A percentile compares a stretch with the other conserved stretches of the same genome.
phyloP scores from a whole-genome alignment of 495 filamentous ascomycete genomes.

The Letharia lupina region DNA sequence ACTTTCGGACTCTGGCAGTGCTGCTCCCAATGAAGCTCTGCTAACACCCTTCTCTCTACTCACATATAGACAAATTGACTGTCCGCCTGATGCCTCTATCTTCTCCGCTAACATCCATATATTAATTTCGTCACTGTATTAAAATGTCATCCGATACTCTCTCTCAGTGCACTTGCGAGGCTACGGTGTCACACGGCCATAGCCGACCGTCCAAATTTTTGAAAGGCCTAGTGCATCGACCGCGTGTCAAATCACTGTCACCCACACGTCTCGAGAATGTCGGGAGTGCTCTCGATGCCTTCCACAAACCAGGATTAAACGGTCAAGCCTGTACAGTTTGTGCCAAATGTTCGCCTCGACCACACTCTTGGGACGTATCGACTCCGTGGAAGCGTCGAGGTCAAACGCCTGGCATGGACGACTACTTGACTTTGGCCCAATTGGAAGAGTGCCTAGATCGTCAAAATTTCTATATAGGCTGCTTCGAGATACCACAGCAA shows the following conservation, averaged over 20 bases:
- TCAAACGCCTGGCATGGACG: conserved; percentile 22
- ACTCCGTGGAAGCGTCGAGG: conserved; percentile 19
- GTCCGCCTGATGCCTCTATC: neutral
- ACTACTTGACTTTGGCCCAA: conserved; percentile 23
- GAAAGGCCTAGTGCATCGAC: conserved; percentile 15
- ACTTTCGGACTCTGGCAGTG: conserved; percentile 10
- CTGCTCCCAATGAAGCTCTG: conserved; percentile 13
- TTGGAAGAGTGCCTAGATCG: conserved; percentile 19
- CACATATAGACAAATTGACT: conserved; percentile 1
- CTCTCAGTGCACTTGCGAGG: neutral
- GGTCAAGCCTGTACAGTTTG: conserved; percentile 3
- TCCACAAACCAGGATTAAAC: conserved; percentile 3
- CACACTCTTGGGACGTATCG: conserved; percentile 6
- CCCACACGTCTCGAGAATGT: conserved; percentile 7
- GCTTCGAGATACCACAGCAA: conserved; percentile 16
- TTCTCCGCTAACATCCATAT: neutral
- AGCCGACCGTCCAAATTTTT: conserved; percentile 10
- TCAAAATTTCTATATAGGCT: conserved; percentile 19
- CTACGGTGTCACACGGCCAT: neutral
- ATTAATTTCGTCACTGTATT: neutral
- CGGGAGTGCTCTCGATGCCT: conserved; percentile 4
- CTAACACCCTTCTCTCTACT: neutral
- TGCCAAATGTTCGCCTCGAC: neutral
- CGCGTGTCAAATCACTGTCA: conserved; percentile 2
- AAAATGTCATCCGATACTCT: neutral